Evolutionary conservation across 2,329 filamentous ascomycete species (phyloP).

Genomic region (Trichophyton simii): DNA sequence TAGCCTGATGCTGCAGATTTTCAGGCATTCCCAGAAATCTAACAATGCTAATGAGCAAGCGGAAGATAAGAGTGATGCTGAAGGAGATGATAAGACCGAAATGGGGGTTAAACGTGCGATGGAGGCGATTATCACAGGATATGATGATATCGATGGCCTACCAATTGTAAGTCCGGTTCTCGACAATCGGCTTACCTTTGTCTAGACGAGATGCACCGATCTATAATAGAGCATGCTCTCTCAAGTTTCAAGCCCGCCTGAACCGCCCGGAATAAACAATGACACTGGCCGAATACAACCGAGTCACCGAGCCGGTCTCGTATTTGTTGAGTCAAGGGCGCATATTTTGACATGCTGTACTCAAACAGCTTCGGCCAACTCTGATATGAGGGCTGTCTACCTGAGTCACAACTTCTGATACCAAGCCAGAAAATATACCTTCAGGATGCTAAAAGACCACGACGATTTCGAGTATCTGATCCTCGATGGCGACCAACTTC

Average conservation of each 20-base stretch:
- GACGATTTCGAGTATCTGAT: slow-evolving; percentile 6
- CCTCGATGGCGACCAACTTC: slow-evolving; percentile 6
- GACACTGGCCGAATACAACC: background rate
- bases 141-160: background rate
- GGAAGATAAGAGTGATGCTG: background rate
- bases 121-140: background rate
- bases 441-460: background rate
- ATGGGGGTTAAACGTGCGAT: background rate
- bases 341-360: background rate
- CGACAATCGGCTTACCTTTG: background rate
- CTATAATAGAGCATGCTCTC: background rate
- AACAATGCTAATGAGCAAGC: background rate
- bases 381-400: too few relatives aligned
- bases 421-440: background rate
- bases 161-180: background rate
- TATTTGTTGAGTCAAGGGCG: background rate
- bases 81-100: background rate
- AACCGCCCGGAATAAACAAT: too few relatives aligned
- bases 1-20: background rate
- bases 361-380: background rate
- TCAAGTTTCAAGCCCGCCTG: too few relatives aligned
- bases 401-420: background rate
- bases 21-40: background rate
- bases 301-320: background rate
- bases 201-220: background rate